Evolutionary conservation across 2,329 filamentous ascomycete genomes (phyloP).

Genomic region (Aspergillus tanneri): DNA sequence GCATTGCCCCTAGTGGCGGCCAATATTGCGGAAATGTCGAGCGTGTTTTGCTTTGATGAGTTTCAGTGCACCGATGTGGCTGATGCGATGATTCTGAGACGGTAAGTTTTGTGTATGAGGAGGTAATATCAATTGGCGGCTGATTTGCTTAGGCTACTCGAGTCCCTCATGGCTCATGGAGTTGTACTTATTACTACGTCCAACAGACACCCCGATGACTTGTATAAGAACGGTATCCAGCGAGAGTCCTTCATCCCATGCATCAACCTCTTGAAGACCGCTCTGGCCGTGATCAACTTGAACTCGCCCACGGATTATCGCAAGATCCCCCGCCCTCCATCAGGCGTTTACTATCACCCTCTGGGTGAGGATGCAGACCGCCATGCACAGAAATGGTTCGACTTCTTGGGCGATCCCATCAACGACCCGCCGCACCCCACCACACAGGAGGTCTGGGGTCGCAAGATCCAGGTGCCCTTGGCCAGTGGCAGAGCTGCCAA

Average conservation of each 20-base stretch:
- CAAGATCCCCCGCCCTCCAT: constrained; percentile 89
- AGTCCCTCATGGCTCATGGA: constrained; percentile 92
- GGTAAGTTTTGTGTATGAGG: constrained; percentile 46
- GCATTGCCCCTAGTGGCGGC: constrained; percentile 89
- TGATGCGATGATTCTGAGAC: constrained; percentile 93
- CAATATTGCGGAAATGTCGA: constrained; percentile 81
- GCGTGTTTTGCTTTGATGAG: constrained; percentile 95
- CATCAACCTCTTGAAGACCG: constrained; percentile 83
- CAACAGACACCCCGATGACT: constrained; percentile 91
- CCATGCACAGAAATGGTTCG: constrained; percentile 94
- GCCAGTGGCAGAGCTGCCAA: constrained; percentile 85
- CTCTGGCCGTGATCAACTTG: constrained; percentile 86
- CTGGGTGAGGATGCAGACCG: constrained; percentile 73
- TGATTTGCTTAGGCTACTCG: constrained; percentile 61
- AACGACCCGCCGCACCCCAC: constrained; percentile 73
- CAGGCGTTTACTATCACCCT: constrained; percentile 89
- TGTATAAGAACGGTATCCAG: constrained; percentile 98
- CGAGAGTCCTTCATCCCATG: constrained; percentile 92
- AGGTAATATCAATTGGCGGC: neutral
- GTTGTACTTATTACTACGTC: constrained; percentile 94
- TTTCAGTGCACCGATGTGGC: constrained; percentile 99
- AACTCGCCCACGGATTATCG: constrained; percentile 96
- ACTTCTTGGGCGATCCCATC: constrained; percentile 82
- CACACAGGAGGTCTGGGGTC: constrained; percentile 85
- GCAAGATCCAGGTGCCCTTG: constrained; percentile 80